Evolutionary conservation across 1,139 yeast species (phyloP), one percentile per base, ranked within the genome.

Genomic region (Kazachstania sp.): DNA sequence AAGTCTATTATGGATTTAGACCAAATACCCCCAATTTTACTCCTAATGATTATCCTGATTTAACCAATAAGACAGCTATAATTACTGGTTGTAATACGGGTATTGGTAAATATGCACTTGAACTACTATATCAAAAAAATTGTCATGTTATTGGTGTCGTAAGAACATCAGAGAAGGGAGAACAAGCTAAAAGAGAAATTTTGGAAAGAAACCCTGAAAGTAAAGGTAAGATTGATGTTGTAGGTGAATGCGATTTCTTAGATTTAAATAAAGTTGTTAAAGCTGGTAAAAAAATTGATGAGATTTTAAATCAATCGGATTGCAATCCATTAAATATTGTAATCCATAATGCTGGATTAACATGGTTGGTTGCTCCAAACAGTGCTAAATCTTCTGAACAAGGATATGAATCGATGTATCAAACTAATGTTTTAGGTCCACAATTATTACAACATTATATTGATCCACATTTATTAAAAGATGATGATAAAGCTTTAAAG

Each of bases 321-420:
- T 47, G 47, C 51, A 29, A 50, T 28, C 54, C 57, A 15, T 52
- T 76, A 30, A 75, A 74, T 51, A 64, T 73, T n/a, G 67, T 74
- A 15, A 68, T 76, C 42, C 74, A 74, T 53, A 75, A 77, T 60
- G 81, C 81, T 1, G 79, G 82, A 38, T 68, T 77, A 15, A 74
- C 36, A 2, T 32, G 36, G 36, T 15, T 32, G 15, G 36, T 72
- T 72, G 59, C 63, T 15, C 71, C 75, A 1, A 69, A 70, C 8
- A 56, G 57, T 13, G 53, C 69, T 1, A 52, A 56, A 16, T 67
- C 76, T 6, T 51, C 61, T 3, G 57, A 53, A 8, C 76, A 72
- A 54, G 78, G 76, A 1, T 64, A 63, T 50, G 79, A 76, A 47
- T 57, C 69, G 35, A 75, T 72, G 55, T 66, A 75, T 47, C 80